Percentiles rank a stretch among this genome's conserved stretches.
Evolutionary conservation across 2,329 filamentous ascomycete genomes (phyloP).

Genomic region (Fusarium udum): DNA sequence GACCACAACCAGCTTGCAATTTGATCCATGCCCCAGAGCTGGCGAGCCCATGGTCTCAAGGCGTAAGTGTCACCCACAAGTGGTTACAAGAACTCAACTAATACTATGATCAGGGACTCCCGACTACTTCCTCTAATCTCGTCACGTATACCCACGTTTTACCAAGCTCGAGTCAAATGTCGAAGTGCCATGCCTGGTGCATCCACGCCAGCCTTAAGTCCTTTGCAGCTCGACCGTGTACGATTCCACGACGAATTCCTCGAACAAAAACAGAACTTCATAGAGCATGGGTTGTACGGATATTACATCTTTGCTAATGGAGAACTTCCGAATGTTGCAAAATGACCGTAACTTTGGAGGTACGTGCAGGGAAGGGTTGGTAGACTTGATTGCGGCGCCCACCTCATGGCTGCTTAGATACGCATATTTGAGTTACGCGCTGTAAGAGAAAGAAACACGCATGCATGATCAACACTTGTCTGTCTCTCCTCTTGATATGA

Average conservation of each 20-base stretch:
- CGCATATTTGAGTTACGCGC: slow-evolving; percentile 41
- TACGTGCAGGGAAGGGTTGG: slow-evolving; percentile 23
- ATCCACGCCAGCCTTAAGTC: slow-evolving; percentile 27
- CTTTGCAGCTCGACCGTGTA: slow-evolving; percentile 42
- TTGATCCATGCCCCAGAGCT: slow-evolving; percentile 96
- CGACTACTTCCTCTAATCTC: slow-evolving; percentile 93
- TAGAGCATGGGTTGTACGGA: slow-evolving; percentile 37
- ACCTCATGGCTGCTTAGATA: slow-evolving; percentile 42
- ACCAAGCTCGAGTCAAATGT: slow-evolving; percentile 38
- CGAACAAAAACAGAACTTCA: slow-evolving; percentile 27
- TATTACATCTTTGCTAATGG: slow-evolving; percentile 30
- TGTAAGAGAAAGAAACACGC: slow-evolving; percentile 39
- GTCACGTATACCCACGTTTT: slow-evolving; percentile 42
- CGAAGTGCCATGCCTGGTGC: slow-evolving; percentile 23
- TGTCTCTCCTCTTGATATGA: background rate
- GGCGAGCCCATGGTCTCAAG: slow-evolving; percentile 99
- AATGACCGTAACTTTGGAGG: slow-evolving; percentile 16
- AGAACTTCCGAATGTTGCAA: slow-evolving; percentile 29
- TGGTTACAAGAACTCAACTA: background rate
- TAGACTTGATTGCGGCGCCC: slow-evolving; percentile 25
- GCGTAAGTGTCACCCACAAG: slow-evolving; percentile 60
- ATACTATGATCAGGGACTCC: slow-evolving; percentile 71
- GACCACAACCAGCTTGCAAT: slow-evolving; percentile 80
- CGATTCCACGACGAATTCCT: slow-evolving; percentile 39
- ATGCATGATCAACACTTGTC: slow-evolving; percentile 29